Evolutionary conservation across 768 basidiomycete genomes (phyloP).

Genomic region (Termitomyces sp.): DNA sequence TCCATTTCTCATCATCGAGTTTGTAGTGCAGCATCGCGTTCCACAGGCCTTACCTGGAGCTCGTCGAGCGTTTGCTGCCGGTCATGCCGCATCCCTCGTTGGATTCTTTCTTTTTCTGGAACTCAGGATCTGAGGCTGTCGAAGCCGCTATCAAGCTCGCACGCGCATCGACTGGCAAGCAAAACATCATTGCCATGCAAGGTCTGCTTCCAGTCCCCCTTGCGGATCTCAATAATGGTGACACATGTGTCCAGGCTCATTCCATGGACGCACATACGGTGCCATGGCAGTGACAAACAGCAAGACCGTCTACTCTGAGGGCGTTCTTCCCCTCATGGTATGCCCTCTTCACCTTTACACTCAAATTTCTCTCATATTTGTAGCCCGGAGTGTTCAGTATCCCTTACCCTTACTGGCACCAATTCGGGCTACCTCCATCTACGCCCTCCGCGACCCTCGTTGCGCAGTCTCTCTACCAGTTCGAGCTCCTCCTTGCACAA

Average conservation of each 20-base stretch:
- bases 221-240: neutral
- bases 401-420: slow-evolving; percentile 94
- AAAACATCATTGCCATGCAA: slow-evolving; percentile 91
- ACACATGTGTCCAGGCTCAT: slow-evolving; percentile 43
- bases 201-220: slow-evolving; percentile 30
- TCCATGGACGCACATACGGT: slow-evolving; percentile 91
- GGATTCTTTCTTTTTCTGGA: slow-evolving; percentile 97
- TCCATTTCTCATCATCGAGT: neutral
- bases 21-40: slow-evolving; percentile 82
- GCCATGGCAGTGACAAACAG: slow-evolving; percentile 92
- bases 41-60: slow-evolving; percentile 79
- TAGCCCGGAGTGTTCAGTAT: slow-evolving; percentile 80
- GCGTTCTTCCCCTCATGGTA: slow-evolving; percentile 80
- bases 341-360: neutral
- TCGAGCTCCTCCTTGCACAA: slow-evolving; percentile 71
- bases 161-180: slow-evolving; percentile 66
- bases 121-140: slow-evolving; percentile 91
- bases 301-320: slow-evolving; percentile 87
- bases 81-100: slow-evolving; percentile 88
- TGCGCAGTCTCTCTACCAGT: slow-evolving; percentile 65
- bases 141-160: slow-evolving; percentile 90
- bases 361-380: neutral
- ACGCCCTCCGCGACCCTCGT: slow-evolving; percentile 56
- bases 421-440: slow-evolving; percentile 50
- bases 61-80: slow-evolving; percentile 81